Percentiles rank a stretch among this genome's conserved stretches.
phyloP scores from a whole-genome alignment of 2,329 filamentous ascomycete genomes.

The Fusarium virguliforme region DNA sequence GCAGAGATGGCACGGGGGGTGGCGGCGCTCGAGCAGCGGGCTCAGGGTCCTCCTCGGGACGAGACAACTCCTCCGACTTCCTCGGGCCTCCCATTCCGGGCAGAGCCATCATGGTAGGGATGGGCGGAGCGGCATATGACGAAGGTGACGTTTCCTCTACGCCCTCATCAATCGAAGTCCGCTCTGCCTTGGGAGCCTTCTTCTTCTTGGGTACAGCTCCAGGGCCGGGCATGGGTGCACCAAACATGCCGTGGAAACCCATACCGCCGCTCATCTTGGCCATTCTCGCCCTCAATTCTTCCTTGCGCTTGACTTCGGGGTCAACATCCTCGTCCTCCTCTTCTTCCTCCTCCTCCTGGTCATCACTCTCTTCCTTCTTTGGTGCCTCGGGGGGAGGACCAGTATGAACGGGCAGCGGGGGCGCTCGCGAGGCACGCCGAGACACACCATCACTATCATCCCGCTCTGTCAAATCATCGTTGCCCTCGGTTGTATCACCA shows the following conservation, averaged over 20 bases:
- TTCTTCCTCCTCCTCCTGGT: conserved; percentile 76
- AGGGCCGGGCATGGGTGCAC: conserved; percentile 78
- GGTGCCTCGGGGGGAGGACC: conserved; percentile 40
- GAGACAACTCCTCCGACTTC: conserved; percentile 62
- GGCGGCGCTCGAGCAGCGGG: conserved; percentile 49
- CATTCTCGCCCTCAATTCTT: conserved; percentile 95
- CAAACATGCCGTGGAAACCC: conserved; percentile 97
- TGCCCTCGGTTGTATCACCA: conserved; percentile 75
- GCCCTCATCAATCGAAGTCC: conserved; percentile 60
- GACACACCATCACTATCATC: conserved; percentile 81
- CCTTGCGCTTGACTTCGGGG: conserved; percentile 85
- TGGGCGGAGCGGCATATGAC: conserved; percentile 65
- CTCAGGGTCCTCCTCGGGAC: conserved; percentile 57
- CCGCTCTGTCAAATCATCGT: conserved; percentile 75
- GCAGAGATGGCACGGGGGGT: conserved; percentile 52
- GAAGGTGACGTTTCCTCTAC: conserved; percentile 63
- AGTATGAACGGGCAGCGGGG: conserved; percentile 54
- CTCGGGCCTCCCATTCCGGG: conserved; percentile 79
- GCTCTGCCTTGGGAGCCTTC: conserved; percentile 64
- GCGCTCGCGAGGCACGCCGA: conserved; percentile 58
- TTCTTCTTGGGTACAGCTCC: conserved; percentile 68
- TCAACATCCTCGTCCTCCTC: conserved; percentile 86
- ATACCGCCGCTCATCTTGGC: conserved; percentile 98
- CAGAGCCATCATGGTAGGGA: conserved; percentile 75
- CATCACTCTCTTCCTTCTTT: conserved; percentile 69